Percentiles rank a stretch among this genome's conserved stretches.
phyloP scores from a whole-genome alignment of 371 early-diverging fungal species.

The Apophysomyces elegans region DNA sequence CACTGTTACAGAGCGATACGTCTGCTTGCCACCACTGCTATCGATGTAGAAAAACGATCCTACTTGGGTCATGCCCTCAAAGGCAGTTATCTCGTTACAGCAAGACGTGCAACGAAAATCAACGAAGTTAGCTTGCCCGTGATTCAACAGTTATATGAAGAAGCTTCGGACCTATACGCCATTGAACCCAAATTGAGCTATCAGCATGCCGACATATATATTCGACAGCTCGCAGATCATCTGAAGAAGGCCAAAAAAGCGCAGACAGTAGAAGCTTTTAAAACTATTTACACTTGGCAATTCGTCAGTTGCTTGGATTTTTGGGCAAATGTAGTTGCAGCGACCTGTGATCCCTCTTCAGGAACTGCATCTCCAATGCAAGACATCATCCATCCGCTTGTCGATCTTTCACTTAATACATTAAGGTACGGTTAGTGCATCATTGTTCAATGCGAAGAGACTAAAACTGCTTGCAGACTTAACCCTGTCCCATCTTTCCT shows the following conservation, averaged over 20 bases:
- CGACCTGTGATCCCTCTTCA: constrained; percentile 60
- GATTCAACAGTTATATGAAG: constrained; percentile 85
- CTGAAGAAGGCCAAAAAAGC: constrained; percentile 83
- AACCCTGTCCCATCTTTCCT: constrained; percentile 87
- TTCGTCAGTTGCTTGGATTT: constrained; percentile 86
- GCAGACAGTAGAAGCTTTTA: constrained; percentile 81
- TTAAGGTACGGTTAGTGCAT: constrained; percentile 23
- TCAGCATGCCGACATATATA: constrained; percentile 87
- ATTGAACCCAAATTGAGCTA: constrained; percentile 74
- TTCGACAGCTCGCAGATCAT: constrained; percentile 89
- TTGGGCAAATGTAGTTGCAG: constrained; percentile 81
- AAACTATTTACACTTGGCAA: constrained; percentile 93
- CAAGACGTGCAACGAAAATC: constrained; percentile 73
- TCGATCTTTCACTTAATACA: constrained; percentile 38
- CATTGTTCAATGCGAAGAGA: neutral
- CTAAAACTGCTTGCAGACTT: constrained; percentile 48
- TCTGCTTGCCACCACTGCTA: constrained; percentile 33
- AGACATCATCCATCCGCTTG: constrained; percentile 36
- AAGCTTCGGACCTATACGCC: constrained; percentile 85
- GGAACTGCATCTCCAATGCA: constrained; percentile 42
- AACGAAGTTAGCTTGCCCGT: constrained; percentile 72
- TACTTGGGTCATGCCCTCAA: constrained; percentile 61
- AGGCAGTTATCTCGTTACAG: constrained; percentile 81
- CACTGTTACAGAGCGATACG: constrained; percentile 51
- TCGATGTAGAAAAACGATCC: constrained; percentile 37